A percentile compares a stretch with the other conserved stretches of the same genome.
These are phyloP conservation scores for Pseudodiploospora longispora DNA, from an alignment of 2,329 filamentous ascomycete genomes.

Conservation along the genomic window DNA sequence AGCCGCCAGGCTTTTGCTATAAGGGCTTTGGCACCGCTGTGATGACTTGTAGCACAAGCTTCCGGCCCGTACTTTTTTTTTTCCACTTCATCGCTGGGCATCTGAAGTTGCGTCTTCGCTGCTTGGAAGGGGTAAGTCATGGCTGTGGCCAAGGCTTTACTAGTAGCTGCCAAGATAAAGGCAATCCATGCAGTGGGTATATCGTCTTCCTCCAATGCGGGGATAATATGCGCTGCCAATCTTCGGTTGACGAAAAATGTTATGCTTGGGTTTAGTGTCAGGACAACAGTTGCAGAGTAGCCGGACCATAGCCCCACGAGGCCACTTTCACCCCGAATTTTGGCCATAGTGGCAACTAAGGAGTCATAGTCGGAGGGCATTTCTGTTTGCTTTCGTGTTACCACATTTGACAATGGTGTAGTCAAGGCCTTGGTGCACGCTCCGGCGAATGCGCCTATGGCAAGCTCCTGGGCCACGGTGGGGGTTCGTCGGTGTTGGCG, in stretches of 20 bases:
- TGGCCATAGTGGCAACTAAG: constrained; percentile 50
- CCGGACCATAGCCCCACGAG: constrained; percentile 77
- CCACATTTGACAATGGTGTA: constrained; percentile 73
- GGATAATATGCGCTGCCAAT: constrained; percentile 52
- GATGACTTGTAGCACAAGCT: neutral
- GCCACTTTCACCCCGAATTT: constrained; percentile 63
- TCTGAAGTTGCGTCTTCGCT: constrained; percentile 72
- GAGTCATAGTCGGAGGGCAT: constrained; percentile 44
- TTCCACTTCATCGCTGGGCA: constrained; percentile 31
- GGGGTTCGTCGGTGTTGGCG: constrained; percentile 37
- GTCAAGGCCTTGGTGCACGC: constrained; percentile 68
- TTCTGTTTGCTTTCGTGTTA: constrained; percentile 62
- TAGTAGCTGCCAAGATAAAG: constrained; percentile 58
- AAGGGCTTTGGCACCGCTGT: constrained; percentile 1
- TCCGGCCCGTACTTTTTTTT: neutral
- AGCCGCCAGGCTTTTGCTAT: constrained; percentile 13
- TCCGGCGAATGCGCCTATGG: constrained; percentile 65
- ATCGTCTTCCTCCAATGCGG: constrained; percentile 36
- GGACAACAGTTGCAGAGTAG: constrained; percentile 69
- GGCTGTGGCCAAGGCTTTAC: constrained; percentile 68
- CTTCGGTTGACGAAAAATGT: constrained; percentile 78
- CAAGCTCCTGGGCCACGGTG: constrained; percentile 62
- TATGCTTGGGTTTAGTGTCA: constrained; percentile 79
- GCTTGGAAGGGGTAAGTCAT: constrained; percentile 81
- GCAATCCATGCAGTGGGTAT: constrained; percentile 28